These are phyloP conservation scores for Psilocybe cubensis DNA, from an alignment of 768 basidiomycete species.

Conservation along the genomic window DNA sequence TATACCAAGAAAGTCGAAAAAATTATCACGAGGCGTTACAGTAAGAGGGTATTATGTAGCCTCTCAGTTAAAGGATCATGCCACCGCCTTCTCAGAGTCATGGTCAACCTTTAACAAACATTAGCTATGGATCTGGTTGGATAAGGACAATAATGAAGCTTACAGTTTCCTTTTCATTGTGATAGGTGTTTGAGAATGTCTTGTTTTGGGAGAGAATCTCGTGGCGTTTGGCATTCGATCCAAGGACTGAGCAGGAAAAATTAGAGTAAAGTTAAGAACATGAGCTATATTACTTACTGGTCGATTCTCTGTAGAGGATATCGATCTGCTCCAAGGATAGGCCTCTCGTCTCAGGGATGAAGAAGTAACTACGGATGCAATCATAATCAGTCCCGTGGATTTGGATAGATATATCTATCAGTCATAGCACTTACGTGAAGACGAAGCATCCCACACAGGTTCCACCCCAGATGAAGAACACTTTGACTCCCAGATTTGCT, in stretches of 20 bases:
- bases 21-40: background rate
- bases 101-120: background rate
- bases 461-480: constrained; percentile 82
- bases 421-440: constrained; percentile 55
- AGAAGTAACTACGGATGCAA: constrained; percentile 14
- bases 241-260: constrained; percentile 37
- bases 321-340: constrained; percentile 85
- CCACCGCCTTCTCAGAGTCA: constrained; percentile 9
- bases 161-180: constrained; percentile 13
- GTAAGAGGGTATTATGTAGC: constrained; percentile 6
- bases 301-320: constrained; percentile 67
- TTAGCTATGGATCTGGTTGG: background rate
- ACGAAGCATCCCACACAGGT: constrained; percentile 69
- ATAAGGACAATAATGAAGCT: background rate
- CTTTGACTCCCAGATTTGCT: constrained; percentile 60
- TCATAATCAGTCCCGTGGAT: constrained; percentile 49
- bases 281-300: constrained; percentile 16
- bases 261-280: background rate
- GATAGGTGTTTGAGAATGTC: constrained; percentile 20
- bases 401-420: constrained; percentile 42
- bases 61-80: background rate
- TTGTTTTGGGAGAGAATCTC: constrained; percentile 27
- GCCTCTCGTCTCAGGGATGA: constrained; percentile 58
- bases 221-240: constrained; percentile 42
- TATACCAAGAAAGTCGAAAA: constrained; percentile 1